These are phyloP conservation scores for Perkinsus marinus DNA, from an alignment of 169 alveolate genomes.

Conservation along the genomic window DNA sequence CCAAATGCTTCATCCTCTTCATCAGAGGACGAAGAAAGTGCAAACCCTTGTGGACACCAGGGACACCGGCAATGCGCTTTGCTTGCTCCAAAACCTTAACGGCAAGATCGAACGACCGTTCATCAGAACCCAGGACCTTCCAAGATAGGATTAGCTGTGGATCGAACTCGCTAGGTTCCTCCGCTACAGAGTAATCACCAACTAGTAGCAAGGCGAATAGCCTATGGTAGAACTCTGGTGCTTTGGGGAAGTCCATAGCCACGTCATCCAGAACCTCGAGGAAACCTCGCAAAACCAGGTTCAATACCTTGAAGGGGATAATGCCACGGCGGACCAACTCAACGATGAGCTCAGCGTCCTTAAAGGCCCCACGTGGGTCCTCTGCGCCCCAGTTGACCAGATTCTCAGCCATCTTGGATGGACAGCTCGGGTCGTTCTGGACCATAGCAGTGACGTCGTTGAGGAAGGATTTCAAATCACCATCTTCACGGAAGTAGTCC, in stretches of 20 bases:
- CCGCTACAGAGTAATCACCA: background rate
- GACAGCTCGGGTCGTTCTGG: background rate
- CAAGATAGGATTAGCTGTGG: background rate
- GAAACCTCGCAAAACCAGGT: background rate
- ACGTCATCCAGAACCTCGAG: background rate
- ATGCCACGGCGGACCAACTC: background rate
- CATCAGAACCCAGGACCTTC: background rate
- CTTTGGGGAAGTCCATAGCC: background rate
- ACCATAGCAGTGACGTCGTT: background rate
- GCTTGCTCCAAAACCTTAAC: background rate
- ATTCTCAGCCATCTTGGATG: background rate
- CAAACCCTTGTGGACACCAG: background rate
- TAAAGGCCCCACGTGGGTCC: background rate
- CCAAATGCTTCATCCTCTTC: background rate
- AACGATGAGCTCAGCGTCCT: background rate
- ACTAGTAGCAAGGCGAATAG: background rate
- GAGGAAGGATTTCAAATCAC: background rate
- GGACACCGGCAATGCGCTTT: background rate
- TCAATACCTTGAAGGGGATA: background rate
- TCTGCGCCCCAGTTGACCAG: background rate
- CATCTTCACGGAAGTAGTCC: background rate
- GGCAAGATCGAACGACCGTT: background rate
- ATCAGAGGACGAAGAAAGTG: background rate
- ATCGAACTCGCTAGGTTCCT: background rate
- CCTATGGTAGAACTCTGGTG: background rate